A percentile compares a stretch with the other conserved stretches of the same genome.
Conservation (phyloP, 176 grass and related monocot genomes). For the Musa troglodytarum region DNA sequence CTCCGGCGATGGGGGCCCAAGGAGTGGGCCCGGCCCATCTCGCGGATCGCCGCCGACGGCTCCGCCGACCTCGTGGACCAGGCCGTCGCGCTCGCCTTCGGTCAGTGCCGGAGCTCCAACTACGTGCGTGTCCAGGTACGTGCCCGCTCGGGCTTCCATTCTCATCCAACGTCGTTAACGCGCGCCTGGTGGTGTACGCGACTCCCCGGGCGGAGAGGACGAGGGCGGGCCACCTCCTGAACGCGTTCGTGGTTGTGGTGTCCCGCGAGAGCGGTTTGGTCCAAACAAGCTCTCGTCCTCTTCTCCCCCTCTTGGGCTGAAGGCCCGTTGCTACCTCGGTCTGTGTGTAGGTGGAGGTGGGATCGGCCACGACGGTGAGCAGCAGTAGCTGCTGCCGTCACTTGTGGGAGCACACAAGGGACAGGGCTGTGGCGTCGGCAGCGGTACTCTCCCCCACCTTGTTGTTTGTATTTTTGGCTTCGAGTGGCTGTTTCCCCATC, state of each 20-base stretch:
- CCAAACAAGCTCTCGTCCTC: no score
- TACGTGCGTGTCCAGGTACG: constrained; percentile 91
- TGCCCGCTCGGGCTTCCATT: neutral
- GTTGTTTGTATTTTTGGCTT: neutral
- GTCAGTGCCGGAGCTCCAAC: constrained; percentile 70
- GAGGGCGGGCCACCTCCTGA: neutral
- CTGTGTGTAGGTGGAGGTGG: neutral
- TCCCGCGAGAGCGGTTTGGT: neutral
- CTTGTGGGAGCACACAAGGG: neutral
- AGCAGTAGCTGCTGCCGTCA: neutral
- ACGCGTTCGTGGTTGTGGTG: neutral
- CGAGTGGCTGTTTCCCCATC: neutral
- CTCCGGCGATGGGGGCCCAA: constrained; percentile 55
- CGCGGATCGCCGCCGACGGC: constrained; percentile 79
- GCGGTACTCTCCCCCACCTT: neutral
- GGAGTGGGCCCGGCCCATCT: constrained; percentile 77
- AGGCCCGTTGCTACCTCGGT: neutral
- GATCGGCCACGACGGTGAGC: neutral
- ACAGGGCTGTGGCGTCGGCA: neutral
- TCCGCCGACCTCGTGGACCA: constrained; percentile 94
- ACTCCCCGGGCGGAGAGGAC: neutral
- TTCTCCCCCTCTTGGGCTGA: neutral
- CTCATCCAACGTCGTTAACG: neutral
- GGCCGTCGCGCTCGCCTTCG: constrained; percentile 86
- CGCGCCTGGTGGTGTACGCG: constrained; percentile 7